Base-by-base conservation (phyloP, 2,329 filamentous ascomycete species). In the Calonectria honghensis region DNA sequence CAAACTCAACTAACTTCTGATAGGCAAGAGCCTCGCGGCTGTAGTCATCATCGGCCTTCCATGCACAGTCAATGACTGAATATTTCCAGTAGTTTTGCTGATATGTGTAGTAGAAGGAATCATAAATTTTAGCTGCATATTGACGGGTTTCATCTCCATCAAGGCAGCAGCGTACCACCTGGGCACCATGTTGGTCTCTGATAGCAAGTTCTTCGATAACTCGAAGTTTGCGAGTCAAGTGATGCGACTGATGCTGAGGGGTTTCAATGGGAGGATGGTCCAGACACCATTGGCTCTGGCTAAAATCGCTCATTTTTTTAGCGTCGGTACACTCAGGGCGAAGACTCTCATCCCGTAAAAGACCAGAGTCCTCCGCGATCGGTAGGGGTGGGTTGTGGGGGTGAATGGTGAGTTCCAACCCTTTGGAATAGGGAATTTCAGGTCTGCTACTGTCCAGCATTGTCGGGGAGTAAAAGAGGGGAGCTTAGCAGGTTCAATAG, bases 111-210 rank as follows among this genome's bases (percentile, higher is more conserved):
- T 52, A 52, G 50, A 52, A 27, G 13, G 50, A 14, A 31, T 52
- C 50, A 6, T 52, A 52, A 52, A 52, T 52, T 29, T 52, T 52
- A 6, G 50, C 50, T 14, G 18, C 50, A 52, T 52, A 52, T 52
- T 52, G 24, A 32, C 10, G 32, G 13, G 50, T 20, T 16, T 52
- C 27, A 6, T 52, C 50, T 18, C 7, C 16, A 6, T 52, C 50
- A 14, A 52, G 50, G 27, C 24, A 52, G 7, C 50, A 52, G 16
- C 50, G 50, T 13, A 52, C 50, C 16, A 52, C 14, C 14, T 52
- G 50, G 14, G 50, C 50, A 20, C 50, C 27, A 9, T 5, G 50
- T 16, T 14, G 5, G 18, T 52, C 50, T 29, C 27, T 24, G 27
- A 52, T 6, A 18, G 27, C 50, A 9, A 52, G 16, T 31, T 52